Percentiles rank a stretch among this genome's conserved stretches.
phyloP scores from a whole-genome alignment of 176 grass and related monocot genomes.

The Raddia distichophylla region DNA sequence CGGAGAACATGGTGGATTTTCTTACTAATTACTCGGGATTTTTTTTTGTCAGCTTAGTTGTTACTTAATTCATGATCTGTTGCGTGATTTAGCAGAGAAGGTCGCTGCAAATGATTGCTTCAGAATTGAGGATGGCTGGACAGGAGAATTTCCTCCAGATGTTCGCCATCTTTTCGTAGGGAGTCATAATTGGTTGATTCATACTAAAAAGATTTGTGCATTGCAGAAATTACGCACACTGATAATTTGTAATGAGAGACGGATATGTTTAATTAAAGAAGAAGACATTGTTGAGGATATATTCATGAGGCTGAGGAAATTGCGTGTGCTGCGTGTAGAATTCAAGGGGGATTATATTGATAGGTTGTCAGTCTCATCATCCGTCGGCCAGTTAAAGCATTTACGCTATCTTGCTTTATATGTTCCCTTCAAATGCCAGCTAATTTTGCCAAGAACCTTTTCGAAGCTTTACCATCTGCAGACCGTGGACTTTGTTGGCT shows the following conservation, averaged over 20 bases:
- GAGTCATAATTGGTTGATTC: neutral
- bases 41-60: no score
- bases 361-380: neutral
- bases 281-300: constrained; percentile 5
- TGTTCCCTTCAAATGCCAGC: rapidly evolving
- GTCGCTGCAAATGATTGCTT: neutral
- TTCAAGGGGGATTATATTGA: no score
- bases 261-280: neutral
- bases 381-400: constrained; percentile 25
- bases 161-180: constrained; percentile 5
- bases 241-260: no score
- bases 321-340: constrained; percentile 7
- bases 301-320: neutral
- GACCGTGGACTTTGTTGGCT: neutral
- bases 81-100: constrained; percentile 36
- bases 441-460: constrained; percentile 20
- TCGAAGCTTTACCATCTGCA: constrained; percentile 40
- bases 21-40: no score
- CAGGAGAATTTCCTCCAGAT: neutral
- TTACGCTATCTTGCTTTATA: constrained; percentile 10
- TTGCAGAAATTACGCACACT: no score
- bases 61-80: constrained; percentile 23
- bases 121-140: neutral
- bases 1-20: no score
- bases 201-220: no score